A percentile compares a stretch with the other conserved stretches of the same genome.
Evolutionary conservation across 192 early-diverging fungal genomes (phyloP).

Genomic region (Funneliformis mosseae): DNA sequence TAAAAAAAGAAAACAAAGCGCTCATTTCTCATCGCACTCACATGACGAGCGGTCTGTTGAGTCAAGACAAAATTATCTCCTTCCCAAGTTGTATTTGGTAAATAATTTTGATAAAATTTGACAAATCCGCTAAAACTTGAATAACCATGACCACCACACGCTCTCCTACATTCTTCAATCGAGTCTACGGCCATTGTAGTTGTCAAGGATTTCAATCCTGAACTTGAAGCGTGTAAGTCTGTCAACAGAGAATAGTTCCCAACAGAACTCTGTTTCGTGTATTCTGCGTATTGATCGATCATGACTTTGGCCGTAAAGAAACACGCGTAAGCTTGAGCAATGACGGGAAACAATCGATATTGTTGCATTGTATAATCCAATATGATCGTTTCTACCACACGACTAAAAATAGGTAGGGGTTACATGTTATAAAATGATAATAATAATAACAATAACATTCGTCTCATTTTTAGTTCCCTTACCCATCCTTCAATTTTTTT

Average conservation of each 20-base stretch:
- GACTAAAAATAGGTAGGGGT: neutral
- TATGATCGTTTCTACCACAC: slow-evolving; percentile 66
- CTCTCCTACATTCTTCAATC: slow-evolving; percentile 73
- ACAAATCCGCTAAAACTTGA: slow-evolving; percentile 73
- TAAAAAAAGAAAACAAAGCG: neutral
- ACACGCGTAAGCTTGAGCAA: slow-evolving; percentile 75
- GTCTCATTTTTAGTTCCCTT: slow-evolving; percentile 12
- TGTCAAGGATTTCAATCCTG: slow-evolving; percentile 75
- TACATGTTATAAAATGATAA: neutral
- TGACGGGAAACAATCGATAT: slow-evolving; percentile 68
- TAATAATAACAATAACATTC: no score
- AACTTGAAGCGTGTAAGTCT: slow-evolving; percentile 73
- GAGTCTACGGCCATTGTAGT: slow-evolving; percentile 67
- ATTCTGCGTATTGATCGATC: slow-evolving; percentile 60
- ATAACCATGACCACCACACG: slow-evolving; percentile 80
- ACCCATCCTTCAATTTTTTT: slow-evolving; percentile 42
- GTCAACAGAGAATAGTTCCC: slow-evolving; percentile 70
- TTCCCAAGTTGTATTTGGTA: slow-evolving; percentile 81
- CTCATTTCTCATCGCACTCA: slow-evolving; percentile 30
- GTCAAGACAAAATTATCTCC: slow-evolving; percentile 85
- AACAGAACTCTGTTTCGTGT: slow-evolving; percentile 53
- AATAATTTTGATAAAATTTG: slow-evolving; percentile 67
- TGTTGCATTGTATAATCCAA: slow-evolving; percentile 81
- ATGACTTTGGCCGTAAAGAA: slow-evolving; percentile 73
- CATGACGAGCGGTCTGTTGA: slow-evolving; percentile 82